These are phyloP conservation scores for Alternaria sp. DNA, from an alignment of 2,329 filamentous ascomycete genomes.

Conservation along the genomic window DNA sequence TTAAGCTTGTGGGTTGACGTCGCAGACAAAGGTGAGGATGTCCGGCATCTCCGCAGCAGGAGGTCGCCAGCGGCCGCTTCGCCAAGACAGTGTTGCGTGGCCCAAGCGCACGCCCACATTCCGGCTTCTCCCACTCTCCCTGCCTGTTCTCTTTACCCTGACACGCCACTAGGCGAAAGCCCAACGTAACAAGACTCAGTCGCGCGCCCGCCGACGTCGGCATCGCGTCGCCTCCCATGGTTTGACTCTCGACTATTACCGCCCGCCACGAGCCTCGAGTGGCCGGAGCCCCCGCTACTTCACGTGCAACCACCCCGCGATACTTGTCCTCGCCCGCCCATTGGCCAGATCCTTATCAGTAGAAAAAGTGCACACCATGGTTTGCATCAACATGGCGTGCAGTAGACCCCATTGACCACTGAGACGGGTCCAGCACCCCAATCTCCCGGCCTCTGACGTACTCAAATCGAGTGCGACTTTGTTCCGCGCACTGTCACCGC, in stretches of 20 bases:
- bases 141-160: background rate
- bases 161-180: conserved; percentile 10
- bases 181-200: conserved; percentile 24
- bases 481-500: conserved; percentile 22
- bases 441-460: conserved; percentile 67
- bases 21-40: background rate
- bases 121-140: conserved; percentile 15
- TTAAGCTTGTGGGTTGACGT: background rate
- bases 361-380: conserved; percentile 38
- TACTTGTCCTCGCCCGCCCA: conserved; percentile 15
- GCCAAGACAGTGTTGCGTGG: background rate
- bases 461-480: conserved; percentile 54
- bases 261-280: conserved; percentile 16
- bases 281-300: conserved; percentile 28
- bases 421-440: conserved; percentile 69
- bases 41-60: conserved; percentile 10
- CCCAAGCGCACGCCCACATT: background rate
- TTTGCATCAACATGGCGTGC: conserved; percentile 33
- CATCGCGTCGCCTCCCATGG: conserved; percentile 11
- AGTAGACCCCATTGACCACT: conserved; percentile 35
- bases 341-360: conserved; percentile 46
- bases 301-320: conserved; percentile 33
- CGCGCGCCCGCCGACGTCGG: conserved; percentile 22
- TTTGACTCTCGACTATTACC: conserved; percentile 39
- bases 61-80: conserved; percentile 1